These are phyloP conservation scores for Chenopodium album DNA, from an alignment of 148 eudicot genomes.

Conservation along the genomic window DNA sequence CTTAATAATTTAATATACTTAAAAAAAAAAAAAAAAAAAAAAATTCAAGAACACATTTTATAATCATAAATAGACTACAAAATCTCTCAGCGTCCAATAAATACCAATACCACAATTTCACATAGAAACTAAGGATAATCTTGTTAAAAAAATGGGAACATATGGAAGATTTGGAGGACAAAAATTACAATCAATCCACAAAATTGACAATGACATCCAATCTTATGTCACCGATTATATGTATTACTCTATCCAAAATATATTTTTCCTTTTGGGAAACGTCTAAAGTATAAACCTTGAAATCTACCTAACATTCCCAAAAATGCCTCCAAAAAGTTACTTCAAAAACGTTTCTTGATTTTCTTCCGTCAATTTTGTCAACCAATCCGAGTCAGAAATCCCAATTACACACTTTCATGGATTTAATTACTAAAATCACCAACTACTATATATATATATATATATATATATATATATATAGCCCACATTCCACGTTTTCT, in stretches of 20 bases:
- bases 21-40: too few species aligned
- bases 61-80: too few species aligned
- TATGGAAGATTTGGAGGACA: background rate
- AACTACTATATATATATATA: conserved; percentile 16
- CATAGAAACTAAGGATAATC: background rate
- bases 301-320: conserved; percentile 21
- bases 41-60: too few species aligned
- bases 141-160: background rate
- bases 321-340: conserved; percentile 5
- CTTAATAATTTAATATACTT: too few species aligned
- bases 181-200: background rate
- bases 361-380: conserved; percentile 28
- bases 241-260: background rate
- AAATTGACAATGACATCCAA: background rate
- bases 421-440: background rate
- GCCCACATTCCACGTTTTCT: conserved; percentile 2
- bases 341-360: background rate
- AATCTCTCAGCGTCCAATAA: too few species aligned
- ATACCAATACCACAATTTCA: too few species aligned
- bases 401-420: conserved; percentile 22
- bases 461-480: background rate
- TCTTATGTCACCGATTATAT: background rate
- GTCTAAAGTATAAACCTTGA: background rate
- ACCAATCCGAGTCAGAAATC: conserved; percentile 31
- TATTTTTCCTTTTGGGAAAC: background rate